Conservation (phyloP, 371 early-diverging fungal species). For the Mucor saturninus region DNA sequence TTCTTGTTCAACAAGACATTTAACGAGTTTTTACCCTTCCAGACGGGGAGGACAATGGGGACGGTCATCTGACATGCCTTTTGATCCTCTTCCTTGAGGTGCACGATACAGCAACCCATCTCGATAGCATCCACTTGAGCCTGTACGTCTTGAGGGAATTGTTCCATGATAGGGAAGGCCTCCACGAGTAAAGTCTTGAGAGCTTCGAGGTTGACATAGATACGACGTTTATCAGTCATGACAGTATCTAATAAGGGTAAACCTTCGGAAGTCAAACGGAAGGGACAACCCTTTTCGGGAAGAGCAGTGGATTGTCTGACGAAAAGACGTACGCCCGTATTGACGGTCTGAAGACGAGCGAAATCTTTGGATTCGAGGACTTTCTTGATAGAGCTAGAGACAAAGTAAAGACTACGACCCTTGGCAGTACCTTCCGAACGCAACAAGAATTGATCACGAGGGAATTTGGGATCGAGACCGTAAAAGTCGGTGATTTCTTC, state of each 20-base stretch:
- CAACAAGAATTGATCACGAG: constrained; percentile 80
- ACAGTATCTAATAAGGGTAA: constrained; percentile 68
- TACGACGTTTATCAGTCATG: constrained; percentile 58
- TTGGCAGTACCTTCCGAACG: constrained; percentile 72
- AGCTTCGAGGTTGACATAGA: constrained; percentile 57
- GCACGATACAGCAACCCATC: constrained; percentile 67
- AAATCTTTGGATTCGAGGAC: constrained; percentile 72
- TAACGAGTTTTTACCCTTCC: constrained; percentile 73
- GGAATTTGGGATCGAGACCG: constrained; percentile 74
- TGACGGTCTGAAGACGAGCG: constrained; percentile 78
- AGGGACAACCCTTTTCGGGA: constrained; percentile 64
- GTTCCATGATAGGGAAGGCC: constrained; percentile 62
- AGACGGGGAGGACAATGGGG: constrained; percentile 69
- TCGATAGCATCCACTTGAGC: constrained; percentile 17
- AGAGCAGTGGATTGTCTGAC: constrained; percentile 65
- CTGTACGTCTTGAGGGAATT: constrained; percentile 34
- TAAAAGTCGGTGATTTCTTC: constrained; percentile 66
- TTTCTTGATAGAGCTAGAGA: constrained; percentile 73
- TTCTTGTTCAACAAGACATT: constrained; percentile 78
- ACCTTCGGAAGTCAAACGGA: constrained; percentile 84
- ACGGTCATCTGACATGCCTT: constrained; percentile 37
- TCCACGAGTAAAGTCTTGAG: constrained; percentile 61
- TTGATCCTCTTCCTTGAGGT: constrained; percentile 50
- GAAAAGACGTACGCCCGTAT: constrained; percentile 89
- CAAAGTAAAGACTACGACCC: constrained; percentile 82